Conservation (phyloP, 306 rosid genomes). For the Ochetophila trinervis region DNA sequence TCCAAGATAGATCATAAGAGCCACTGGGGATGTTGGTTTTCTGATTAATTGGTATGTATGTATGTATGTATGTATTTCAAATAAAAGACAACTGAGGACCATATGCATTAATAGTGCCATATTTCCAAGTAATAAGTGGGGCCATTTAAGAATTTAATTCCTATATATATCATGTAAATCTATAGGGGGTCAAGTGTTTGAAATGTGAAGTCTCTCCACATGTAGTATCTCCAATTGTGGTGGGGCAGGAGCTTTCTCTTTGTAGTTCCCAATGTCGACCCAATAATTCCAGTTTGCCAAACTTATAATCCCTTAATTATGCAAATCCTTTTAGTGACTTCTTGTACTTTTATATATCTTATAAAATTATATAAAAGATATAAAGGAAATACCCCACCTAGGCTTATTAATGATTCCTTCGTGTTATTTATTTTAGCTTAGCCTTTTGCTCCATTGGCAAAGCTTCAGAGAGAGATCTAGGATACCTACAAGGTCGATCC, state of each 20-base stretch:
- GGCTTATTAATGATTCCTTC: slow-evolving; percentile 44
- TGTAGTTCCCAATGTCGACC: slow-evolving; percentile 50
- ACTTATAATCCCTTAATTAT: slow-evolving; percentile 19
- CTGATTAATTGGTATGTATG: slow-evolving; percentile 1
- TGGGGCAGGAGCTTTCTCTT: slow-evolving; percentile 43
- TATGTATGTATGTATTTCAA: background rate
- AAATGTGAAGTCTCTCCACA: slow-evolving; percentile 43
- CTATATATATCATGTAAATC: slow-evolving; percentile 14
- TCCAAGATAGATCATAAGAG: slow-evolving; percentile 63
- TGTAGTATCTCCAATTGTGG: too few species aligned
- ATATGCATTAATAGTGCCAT: slow-evolving; percentile 40
- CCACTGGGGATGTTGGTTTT: slow-evolving; percentile 86
- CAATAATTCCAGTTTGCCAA: slow-evolving; percentile 38
- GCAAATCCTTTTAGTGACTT: slow-evolving; percentile 23
- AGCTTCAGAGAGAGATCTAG: slow-evolving; percentile 20
- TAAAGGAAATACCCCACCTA: slow-evolving; percentile 46
- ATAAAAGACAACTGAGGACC: slow-evolving; percentile 38
- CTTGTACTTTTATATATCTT: slow-evolving; percentile 21
- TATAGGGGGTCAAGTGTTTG: slow-evolving; percentile 33
- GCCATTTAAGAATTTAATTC: slow-evolving; percentile 7
- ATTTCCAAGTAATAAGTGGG: slow-evolving; percentile 59
- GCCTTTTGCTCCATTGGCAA: slow-evolving; percentile 20
- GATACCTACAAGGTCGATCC: slow-evolving; percentile 26
- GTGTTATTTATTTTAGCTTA: slow-evolving; percentile 30
- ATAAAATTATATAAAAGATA: slow-evolving; percentile 5